These are phyloP conservation scores for Coprinellus micaceus DNA, from an alignment of 768 basidiomycete genomes.

Conservation along the genomic window DNA sequence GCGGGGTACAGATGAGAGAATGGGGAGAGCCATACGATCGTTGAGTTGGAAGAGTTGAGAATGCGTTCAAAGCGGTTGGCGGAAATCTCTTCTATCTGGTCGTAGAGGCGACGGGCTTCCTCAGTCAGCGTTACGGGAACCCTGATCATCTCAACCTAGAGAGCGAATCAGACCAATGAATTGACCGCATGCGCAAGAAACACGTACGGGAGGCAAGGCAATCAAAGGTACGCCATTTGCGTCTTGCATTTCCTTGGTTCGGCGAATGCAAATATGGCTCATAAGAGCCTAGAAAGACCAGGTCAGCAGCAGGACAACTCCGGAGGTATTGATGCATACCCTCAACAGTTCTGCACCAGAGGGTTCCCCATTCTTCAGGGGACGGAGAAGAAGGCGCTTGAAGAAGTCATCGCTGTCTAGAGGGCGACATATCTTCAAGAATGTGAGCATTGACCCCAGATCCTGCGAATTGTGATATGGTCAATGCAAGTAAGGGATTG, in stretches of 20 bases:
- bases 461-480: conserved; percentile 45
- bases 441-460: conserved; percentile 81
- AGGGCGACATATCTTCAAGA: conserved; percentile 82
- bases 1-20: not conserved
- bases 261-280: conserved; percentile 73
- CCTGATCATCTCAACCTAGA: conserved; percentile 72
- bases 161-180: conserved; percentile 1
- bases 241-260: conserved; percentile 92
- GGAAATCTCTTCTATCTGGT: conserved; percentile 62
- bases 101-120: conserved; percentile 68
- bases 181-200: not conserved
- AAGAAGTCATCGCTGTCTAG: conserved; percentile 81
- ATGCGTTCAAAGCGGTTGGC: conserved; percentile 57
- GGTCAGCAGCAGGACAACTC: conserved; percentile 4
- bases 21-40: conserved; percentile 33
- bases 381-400: conserved; percentile 74
- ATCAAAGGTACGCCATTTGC: conserved; percentile 67
- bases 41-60: conserved; percentile 40
- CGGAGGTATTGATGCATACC: conserved; percentile 34
- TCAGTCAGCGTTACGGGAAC: conserved; percentile 63
- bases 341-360: conserved; percentile 67
- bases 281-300: conserved; percentile 57
- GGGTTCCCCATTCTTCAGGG: conserved; percentile 66
- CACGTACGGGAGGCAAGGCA: conserved; percentile 63
- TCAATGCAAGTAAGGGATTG: no score